Evolutionary conservation across 1,139 yeast genomes (phyloP), one percentile per base, ranked within the genome.

Genomic region (Blastobotrys raffinosifermentans): DNA sequence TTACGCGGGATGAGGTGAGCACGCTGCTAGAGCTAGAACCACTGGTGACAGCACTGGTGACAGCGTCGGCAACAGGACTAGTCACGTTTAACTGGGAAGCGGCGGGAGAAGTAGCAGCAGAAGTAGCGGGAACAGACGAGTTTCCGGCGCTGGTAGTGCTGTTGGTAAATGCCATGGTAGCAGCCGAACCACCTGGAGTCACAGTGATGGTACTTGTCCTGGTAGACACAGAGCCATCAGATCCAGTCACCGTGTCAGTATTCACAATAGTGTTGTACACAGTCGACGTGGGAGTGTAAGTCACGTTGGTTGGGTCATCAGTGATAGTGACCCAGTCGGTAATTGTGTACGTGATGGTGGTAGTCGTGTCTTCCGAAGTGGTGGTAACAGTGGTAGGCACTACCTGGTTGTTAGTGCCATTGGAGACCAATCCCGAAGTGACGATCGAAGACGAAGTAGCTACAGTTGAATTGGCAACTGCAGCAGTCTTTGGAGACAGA

Each of bases 181-280:
- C 35, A 21, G 40, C 25, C 18, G 35, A 19, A 36, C 29, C 19
- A 17, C 17, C 21, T 10, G 29, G n/a, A n/a, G 48, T 41, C 26
- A 58, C 39, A 5, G 49, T 41, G 10, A 46, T 27, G 29, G 57
- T 41, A 15, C 55, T 46, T 14, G 47, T 37, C 20, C 31, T 29
- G 18, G 41, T 40, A 14, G 38, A 32, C 18, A 34, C 29, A 47
- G 43, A 19, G 30, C 47, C 48, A 41, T 40, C 25, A 30, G 50
- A 19, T 19, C 49, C 53, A 20, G 57, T 47, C 10, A 46, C 46
- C 39, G 60, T 57, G 11, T 48, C 44, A 7, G 62, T 54, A 29
- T 44, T 39, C 27, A 41, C 34, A 34, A 55, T 45, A 25, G 58
- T 36, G 15, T 43, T 36, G 35, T 53, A 50, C 23, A 54, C 53